phyloP scores from a whole-genome alignment of 2,329 filamentous ascomycete genomes.

The Fusarium kyushuense region DNA sequence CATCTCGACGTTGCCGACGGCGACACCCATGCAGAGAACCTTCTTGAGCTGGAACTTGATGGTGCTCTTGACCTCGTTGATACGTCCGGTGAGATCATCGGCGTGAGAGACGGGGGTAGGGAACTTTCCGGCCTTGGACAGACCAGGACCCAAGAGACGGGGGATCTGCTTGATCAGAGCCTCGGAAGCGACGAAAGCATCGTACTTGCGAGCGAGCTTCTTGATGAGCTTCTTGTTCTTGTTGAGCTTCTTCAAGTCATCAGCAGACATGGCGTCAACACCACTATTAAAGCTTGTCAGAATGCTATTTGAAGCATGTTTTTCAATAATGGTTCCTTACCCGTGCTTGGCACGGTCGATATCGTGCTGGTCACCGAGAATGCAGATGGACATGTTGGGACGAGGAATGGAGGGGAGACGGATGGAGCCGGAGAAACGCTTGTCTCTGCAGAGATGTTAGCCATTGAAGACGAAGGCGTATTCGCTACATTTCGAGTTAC shows the following conservation, averaged over 20 bases:
- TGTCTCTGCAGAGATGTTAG: constrained; percentile 77
- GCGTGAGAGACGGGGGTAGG: constrained; percentile 96
- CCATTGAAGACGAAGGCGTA: neutral
- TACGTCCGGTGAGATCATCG: constrained; percentile 93
- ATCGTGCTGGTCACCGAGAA: constrained; percentile 86
- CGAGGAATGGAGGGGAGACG: constrained; percentile 92
- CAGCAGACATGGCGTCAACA: constrained; percentile 97
- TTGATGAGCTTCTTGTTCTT: constrained; percentile 99
- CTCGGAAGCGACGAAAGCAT: constrained; percentile 98
- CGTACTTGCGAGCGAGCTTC: constrained; percentile 99
- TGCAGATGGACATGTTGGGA: constrained; percentile 88
- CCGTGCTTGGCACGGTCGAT: constrained; percentile 99
- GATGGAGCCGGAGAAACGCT: constrained; percentile 99
- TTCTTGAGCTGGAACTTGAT: constrained; percentile 99
- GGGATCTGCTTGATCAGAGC: constrained; percentile 99
- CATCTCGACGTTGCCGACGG: constrained; percentile 99
- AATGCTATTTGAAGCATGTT: neutral
- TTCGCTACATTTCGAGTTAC: neutral
- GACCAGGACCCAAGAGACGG: constrained; percentile 98
- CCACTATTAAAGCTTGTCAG: constrained; percentile 58
- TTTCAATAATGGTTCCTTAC: neutral
- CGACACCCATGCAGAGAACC: constrained; percentile 99
- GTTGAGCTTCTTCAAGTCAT: constrained; percentile 99
- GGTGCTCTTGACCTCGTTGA: constrained; percentile 99
- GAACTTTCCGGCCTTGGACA: constrained; percentile 99